A percentile compares a stretch with the other conserved stretches of the same genome.
phyloP scores from a whole-genome alignment of 345 rosid genomes.

The Eucalyptus polybractea region DNA sequence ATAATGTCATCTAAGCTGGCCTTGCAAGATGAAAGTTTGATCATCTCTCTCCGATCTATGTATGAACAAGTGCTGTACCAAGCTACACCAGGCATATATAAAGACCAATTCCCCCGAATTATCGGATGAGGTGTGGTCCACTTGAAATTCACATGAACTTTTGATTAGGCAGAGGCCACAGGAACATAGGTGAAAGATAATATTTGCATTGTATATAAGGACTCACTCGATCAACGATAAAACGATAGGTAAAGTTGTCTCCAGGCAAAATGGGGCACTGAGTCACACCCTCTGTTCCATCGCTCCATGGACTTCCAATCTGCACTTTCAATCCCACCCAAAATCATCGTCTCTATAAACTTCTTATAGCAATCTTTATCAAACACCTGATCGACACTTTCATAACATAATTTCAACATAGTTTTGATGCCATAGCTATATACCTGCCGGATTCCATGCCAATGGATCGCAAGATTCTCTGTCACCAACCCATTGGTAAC shows the following conservation, averaged over 20 bases:
- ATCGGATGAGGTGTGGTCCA: background rate
- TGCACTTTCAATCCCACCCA: background rate
- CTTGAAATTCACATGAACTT: background rate
- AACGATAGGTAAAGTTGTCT: constrained; percentile 48
- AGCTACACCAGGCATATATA: background rate
- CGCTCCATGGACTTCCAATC: constrained; percentile 73
- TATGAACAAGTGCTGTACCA: background rate
- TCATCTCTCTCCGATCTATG: too few species aligned
- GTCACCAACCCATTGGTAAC: constrained; percentile 44
- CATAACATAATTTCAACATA: background rate
- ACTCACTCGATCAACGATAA: constrained; percentile 48
- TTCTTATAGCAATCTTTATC: background rate
- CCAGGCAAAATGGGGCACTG: constrained; percentile 77
- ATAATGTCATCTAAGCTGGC: too few species aligned
- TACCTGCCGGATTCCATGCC: constrained; percentile 85
- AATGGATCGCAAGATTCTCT: constrained; percentile 58
- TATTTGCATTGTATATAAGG: background rate
- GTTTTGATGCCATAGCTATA: too few species aligned
- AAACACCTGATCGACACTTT: background rate
- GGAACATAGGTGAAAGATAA: background rate
- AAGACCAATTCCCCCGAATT: background rate
- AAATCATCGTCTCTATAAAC: background rate
- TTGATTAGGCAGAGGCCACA: background rate
- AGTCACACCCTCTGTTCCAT: constrained; percentile 69
- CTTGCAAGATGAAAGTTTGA: too few species aligned